Percentiles rank a stretch among this genome's conserved stretches.
phyloP scores from a whole-genome alignment of 2,329 filamentous ascomycete species.

The Cucurbitaria berberidis region DNA sequence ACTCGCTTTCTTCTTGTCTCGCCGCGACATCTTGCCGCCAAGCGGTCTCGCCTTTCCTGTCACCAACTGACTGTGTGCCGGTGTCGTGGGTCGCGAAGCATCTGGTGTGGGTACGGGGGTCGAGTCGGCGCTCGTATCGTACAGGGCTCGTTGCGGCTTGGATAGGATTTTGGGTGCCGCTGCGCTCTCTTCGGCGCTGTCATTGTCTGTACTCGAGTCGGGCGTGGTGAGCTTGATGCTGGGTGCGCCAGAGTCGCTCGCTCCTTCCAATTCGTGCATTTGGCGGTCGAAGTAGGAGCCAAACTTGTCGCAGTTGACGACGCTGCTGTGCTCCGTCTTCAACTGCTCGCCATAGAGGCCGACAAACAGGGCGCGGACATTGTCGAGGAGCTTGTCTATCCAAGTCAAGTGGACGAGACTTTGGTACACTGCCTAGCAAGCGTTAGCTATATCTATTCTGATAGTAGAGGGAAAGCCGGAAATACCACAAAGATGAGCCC shows the following conservation, averaged over 20 bases:
- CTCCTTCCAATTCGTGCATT: conserved; percentile 77
- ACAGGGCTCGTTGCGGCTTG: conserved; percentile 47
- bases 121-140: conserved; percentile 67
- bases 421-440: conserved; percentile 84
- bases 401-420: conserved; percentile 93
- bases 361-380: conserved; percentile 90
- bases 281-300: conserved; percentile 96
- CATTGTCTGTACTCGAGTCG: conserved; percentile 57
- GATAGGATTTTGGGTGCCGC: conserved; percentile 60
- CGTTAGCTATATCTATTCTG: conserved; percentile 1
- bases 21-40: conserved; percentile 76
- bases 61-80: conserved; percentile 69
- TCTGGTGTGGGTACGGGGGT: conserved; percentile 74
- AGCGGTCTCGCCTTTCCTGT: conserved; percentile 74
- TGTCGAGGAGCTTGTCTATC: conserved; percentile 96
- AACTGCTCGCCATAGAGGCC: conserved; percentile 89
- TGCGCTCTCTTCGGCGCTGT: conserved; percentile 57
- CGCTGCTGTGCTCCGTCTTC: conserved; percentile 77
- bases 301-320: conserved; percentile 77
- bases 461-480: neutral
- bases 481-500: conserved; percentile 91
- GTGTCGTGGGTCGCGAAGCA: conserved; percentile 80
- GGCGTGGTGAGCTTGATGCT: conserved; percentile 55
- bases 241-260: conserved; percentile 48
- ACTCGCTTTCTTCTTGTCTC: conserved; percentile 73